Evolutionary conservation across 306 rosid species (phyloP), one percentile per base, ranked within the genome.

Genomic region (Astragalus glycyphyllos): DNA sequence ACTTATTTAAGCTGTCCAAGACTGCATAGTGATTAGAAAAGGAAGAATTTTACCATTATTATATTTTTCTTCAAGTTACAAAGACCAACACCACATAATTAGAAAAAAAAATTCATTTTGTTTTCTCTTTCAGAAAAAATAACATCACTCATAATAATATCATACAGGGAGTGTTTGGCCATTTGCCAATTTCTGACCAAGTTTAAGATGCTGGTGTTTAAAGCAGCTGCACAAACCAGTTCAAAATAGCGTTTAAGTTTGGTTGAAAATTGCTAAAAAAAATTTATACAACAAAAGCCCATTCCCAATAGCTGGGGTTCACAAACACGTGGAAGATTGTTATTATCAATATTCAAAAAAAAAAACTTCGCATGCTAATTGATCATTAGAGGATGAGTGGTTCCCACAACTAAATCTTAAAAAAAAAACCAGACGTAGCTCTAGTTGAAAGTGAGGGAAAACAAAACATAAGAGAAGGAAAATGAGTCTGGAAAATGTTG

Each of bases 211-310:
- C 49, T 32, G 14, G 51, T 16, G 59, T 46, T 46, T 7, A 35
- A 71, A 59, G 45, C 12, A 59, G 41, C 12, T 58, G 12, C 67
- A 32, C 9, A 69, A 41, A 29, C 12, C 20, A 44, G 47, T 37
- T 34, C 58, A 37, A 72, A 12, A 59, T 32, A 45, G 47, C 58
- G 16, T 26, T 56, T 47, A 55, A 58, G 48, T 40, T 55, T 38
- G 55, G 26, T 46, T 34, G 5, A 14, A 71, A 16, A 20, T 12
- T 44, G 47, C 17, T 71, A 58, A 14, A 63, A 45, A 12, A 64
- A 17, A 17, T 44, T 63, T 14, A 17, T 41, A 23, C 37, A 42
- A 7, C 69, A 42, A 63, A 42, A 63, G 17, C 69, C 38, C 44
- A 3, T 42, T 44, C 67, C 14, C 14, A 20, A 61, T 63, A 44